Conservation (phyloP, 164 flowering plant species). For the Tinospora cordifolia region DNA sequence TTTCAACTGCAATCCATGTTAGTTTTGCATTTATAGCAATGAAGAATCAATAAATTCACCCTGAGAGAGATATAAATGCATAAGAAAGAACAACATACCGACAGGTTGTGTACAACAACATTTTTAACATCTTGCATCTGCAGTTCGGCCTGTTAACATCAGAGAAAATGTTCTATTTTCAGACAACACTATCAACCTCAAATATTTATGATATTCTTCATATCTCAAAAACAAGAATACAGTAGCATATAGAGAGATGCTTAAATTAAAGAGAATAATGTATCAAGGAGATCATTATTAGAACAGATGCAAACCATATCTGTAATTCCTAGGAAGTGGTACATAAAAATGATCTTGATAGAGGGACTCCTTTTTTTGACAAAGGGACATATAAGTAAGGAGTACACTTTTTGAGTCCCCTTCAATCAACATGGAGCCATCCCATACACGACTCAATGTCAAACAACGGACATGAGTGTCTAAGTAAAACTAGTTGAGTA, state of each 20-base stretch:
- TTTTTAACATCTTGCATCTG: slow-evolving; percentile 86
- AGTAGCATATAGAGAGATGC: too few species aligned
- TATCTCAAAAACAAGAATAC: neutral
- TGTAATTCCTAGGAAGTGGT: neutral
- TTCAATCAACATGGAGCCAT: too few species aligned
- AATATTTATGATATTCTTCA: neutral
- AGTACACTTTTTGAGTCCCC: too few species aligned
- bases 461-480: too few species aligned
- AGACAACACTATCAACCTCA: neutral
- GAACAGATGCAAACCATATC: neutral
- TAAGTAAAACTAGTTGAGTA: too few species aligned
- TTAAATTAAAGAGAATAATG: neutral
- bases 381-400: too few species aligned
- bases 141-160: slow-evolving; percentile 67
- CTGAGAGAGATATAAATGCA: neutral
- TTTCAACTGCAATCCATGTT: too few species aligned
- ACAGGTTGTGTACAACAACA: slow-evolving; percentile 81
- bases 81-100: slow-evolving; percentile 44
- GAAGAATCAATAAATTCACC: neutral
- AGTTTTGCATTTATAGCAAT: neutral
- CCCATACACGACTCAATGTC: too few species aligned
- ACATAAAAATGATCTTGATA: neutral
- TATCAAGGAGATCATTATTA: neutral
- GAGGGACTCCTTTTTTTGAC: too few species aligned
- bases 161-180: slow-evolving; percentile 4